Evolutionary conservation across 345 rosid species (phyloP).

Genomic region (Sonneratia caseolaris): DNA sequence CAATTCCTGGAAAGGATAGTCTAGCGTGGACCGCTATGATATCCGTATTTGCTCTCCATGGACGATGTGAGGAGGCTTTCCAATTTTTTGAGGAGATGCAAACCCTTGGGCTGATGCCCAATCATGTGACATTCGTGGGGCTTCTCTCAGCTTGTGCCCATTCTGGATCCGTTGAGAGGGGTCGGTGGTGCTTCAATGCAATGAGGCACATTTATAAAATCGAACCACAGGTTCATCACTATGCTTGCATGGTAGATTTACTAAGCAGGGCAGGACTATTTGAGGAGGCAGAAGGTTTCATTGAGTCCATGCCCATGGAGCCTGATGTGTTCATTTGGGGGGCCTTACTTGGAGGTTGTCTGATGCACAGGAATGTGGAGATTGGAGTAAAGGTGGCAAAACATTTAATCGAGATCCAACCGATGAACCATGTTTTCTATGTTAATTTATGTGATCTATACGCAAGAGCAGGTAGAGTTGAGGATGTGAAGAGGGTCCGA

Average conservation of each 20-base stretch:
- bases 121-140: conserved; percentile 48
- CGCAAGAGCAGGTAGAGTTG: conserved; percentile 41
- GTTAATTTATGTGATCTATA: conserved; percentile 42
- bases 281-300: conserved; percentile 39
- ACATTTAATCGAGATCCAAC: conserved; percentile 36
- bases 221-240: conserved; percentile 39
- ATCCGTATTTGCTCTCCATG: conserved; percentile 47
- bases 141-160: conserved; percentile 57
- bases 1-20: conserved; percentile 39
- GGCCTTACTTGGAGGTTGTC: conserved; percentile 57
- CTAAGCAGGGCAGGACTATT: conserved; percentile 44
- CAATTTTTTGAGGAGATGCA: conserved; percentile 36
- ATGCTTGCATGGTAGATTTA: conserved; percentile 48
- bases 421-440: conserved; percentile 46
- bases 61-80: conserved; percentile 39
- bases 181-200: conserved; percentile 33
- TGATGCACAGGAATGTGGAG: conserved; percentile 39
- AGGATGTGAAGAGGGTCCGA: conserved; percentile 30
- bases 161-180: conserved; percentile 44
- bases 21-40: conserved; percentile 59
- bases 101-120: conserved; percentile 32
- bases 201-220: conserved; percentile 34
- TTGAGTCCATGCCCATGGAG: conserved; percentile 41
- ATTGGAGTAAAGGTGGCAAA: conserved; percentile 42
- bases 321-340: conserved; percentile 56